phyloP scores from a whole-genome alignment of 345 rosid genomes.

The Leavenworthia alabamica region DNA sequence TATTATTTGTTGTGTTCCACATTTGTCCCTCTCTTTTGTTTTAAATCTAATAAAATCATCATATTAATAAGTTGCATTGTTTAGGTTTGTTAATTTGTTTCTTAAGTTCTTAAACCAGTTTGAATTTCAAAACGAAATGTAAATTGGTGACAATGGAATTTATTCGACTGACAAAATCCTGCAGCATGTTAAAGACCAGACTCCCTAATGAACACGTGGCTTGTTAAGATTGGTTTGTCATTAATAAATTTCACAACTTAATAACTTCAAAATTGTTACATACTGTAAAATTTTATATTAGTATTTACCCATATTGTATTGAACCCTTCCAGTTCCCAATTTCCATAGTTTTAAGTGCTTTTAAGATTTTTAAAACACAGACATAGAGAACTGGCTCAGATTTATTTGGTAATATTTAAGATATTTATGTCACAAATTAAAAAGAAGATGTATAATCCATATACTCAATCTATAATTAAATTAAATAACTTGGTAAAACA shows the following conservation, averaged over 20 bases:
- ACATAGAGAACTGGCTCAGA: constrained; percentile 3
- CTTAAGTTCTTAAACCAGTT: neutral
- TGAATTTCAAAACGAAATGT: constrained; percentile 26
- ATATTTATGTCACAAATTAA: neutral
- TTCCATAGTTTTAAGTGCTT: constrained; percentile 29
- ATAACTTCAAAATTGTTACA: constrained; percentile 16
- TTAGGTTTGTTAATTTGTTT: neutral
- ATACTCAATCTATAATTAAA: constrained; percentile 5
- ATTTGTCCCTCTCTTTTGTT: constrained; percentile 23
- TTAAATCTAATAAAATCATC: neutral
- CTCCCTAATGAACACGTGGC: constrained; percentile 12
- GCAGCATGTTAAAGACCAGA: constrained; percentile 21
- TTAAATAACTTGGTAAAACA: neutral
- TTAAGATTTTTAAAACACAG: constrained; percentile 21
- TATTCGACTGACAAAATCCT: constrained; percentile 29
- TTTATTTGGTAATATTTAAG: neutral
- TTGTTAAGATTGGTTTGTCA: neutral
- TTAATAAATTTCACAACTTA: neutral
- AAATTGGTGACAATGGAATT: constrained; percentile 31
- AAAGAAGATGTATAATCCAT: neutral
- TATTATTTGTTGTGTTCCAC: constrained; percentile 23
- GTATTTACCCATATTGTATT: constrained; percentile 25
- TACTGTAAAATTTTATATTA: constrained; percentile 10
- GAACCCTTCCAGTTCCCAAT: constrained; percentile 28
- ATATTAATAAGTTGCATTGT: neutral